Evolutionary conservation across 805 yeast species (phyloP).

Genomic region (Candida wancherniae): DNA sequence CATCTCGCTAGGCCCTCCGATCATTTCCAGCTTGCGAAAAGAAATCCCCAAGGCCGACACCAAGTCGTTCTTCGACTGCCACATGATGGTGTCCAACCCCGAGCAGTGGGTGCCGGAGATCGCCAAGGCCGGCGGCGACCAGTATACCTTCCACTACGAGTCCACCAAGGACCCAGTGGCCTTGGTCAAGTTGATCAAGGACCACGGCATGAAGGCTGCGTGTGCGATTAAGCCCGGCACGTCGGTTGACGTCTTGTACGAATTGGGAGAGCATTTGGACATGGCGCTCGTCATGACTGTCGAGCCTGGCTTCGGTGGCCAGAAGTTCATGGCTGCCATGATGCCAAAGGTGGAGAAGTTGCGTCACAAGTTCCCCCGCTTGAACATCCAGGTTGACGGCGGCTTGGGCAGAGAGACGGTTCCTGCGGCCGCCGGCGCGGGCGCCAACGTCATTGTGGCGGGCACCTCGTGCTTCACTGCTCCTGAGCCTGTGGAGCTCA

Average conservation of each 20-base stretch:
- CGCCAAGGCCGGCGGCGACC: constrained; percentile 92
- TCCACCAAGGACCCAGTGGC: constrained; percentile 75
- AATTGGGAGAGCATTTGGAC: constrained; percentile 72
- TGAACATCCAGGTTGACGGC: constrained; percentile 95
- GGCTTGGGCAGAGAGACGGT: constrained; percentile 87
- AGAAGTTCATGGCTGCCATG: constrained; percentile 90
- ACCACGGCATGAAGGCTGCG: constrained; percentile 85
- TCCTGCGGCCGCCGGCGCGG: constrained; percentile 87
- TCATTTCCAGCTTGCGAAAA: constrained; percentile 71
- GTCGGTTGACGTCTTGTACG: constrained; percentile 74
- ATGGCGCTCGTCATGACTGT: constrained; percentile 98
- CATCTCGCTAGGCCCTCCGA: constrained; percentile 89
- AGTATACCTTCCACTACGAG: constrained; percentile 94
- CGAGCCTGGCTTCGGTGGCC: constrained; percentile 99
- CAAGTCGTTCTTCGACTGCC: constrained; percentile 78
- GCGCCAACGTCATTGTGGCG: constrained; percentile 97
- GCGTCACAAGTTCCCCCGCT: constrained; percentile 66
- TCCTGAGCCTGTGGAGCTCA: constrained; percentile 69
- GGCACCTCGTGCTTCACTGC: constrained; percentile 94
- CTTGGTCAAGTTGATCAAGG: constrained; percentile 70
- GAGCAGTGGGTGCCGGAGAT: constrained; percentile 91
- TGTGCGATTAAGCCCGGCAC: constrained; percentile 95
- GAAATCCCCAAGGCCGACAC: constrained; percentile 62
- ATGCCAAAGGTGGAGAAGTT: constrained; percentile 88
- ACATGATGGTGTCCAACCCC: constrained; percentile 95